These are phyloP conservation scores for Phytopythium boreale DNA, from an alignment of 352 stramenopile species.

Conservation along the genomic window DNA sequence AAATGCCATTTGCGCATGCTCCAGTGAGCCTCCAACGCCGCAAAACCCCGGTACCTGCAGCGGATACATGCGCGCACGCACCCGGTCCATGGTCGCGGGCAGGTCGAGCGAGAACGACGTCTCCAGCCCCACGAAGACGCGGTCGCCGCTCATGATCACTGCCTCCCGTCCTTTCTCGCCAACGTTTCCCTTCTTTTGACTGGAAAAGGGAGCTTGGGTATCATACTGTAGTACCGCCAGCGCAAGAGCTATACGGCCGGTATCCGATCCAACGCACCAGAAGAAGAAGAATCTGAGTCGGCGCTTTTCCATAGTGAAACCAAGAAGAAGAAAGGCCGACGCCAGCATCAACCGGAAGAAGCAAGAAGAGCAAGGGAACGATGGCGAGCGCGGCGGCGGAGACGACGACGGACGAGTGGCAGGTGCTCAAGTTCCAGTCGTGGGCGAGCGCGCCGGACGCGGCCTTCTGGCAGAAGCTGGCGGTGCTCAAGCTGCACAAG, in stretches of 20 bases:
- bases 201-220: background rate
- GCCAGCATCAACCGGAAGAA: background rate
- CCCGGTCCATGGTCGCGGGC: constrained; percentile 56
- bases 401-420: constrained; percentile 13
- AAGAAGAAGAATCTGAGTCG: background rate
- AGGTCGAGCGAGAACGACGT: constrained; percentile 73
- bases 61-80: constrained; percentile 7
- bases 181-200: background rate
- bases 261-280: background rate
- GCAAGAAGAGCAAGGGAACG: background rate
- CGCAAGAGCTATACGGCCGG: background rate
- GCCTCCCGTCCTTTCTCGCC: background rate
- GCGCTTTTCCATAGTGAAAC: background rate
- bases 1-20: constrained; percentile 3
- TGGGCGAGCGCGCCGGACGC: constrained; percentile 81
- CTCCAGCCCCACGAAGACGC: constrained; percentile 77
- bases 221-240: background rate
- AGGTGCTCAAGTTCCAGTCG: constrained; percentile 74
- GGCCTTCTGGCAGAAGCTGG: constrained; percentile 81
- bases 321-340: background rate
- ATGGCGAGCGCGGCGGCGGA: background rate
- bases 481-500: constrained; percentile 74
- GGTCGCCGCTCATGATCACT: constrained; percentile 28
- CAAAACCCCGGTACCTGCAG: background rate
- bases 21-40: background rate